Evolutionary conservation across 495 filamentous ascomycete genomes (phyloP), one percentile per base, ranked within the genome.

Genomic region (Hypoxylon cercidicola): DNA sequence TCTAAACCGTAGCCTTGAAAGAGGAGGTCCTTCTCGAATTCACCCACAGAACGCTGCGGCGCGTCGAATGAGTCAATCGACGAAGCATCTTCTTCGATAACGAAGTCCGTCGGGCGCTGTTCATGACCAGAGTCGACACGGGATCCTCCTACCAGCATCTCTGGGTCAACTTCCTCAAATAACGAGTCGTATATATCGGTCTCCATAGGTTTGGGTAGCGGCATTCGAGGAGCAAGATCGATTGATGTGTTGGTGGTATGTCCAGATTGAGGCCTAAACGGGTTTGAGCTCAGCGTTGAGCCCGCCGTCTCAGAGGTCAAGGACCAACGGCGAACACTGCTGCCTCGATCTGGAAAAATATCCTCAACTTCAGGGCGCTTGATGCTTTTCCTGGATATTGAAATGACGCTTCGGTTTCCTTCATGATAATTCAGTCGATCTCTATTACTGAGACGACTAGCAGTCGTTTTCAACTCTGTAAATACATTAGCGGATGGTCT

Each of bases 191-290:
- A 34, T 18, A 28, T 30, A 19, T 48, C 16, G 4, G 23, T 3
- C 21, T 56, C 40, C 4, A 23, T 19, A 10, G 47, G 28, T 25
- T 66, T 58, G 2, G 60, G 19, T 44, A 44, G 11, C 3, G 48
- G 40, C 3, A 45, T 16, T 16, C 48, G 62, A 46, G 69, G 37
- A 58, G 69, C 66, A 34, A 79, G 55, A 51, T 81, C 74, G 50
- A 82, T 60, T 0, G 79, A 80, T 3, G 78, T 82, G 28, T 75
- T 76, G 3, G 77, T 75, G 0, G 79, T 80, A 41, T 79, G 78
- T 39, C 72, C 70, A 2, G 77, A 80, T 43, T 73, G 71, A 4
- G 75, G 74, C 13, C 72, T 70, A 41, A 78, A 78, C 11, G 71
- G 66, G 40, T 78, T 77, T 30, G 77, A 78, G 60, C 76, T 79